Base-by-base conservation (phyloP, 495 filamentous ascomycete species). In the Hypoxylon rickii region DNA sequence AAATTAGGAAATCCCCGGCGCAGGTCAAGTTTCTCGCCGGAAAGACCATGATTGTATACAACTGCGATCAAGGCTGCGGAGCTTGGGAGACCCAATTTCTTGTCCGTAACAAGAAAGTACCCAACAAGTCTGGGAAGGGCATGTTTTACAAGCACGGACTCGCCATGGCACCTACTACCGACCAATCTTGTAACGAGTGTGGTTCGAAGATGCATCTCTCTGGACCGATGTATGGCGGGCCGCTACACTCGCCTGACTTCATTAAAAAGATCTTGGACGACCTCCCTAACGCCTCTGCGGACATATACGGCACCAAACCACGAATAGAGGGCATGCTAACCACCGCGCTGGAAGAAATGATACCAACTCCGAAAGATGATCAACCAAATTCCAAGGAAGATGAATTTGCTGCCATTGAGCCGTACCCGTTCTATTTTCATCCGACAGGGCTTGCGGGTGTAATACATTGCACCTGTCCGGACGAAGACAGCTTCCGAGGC, bases 161-260 rank as follows among this genome's bases (percentile, higher is more conserved):
- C 16, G 81, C 86, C 1, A 75, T 85, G 57, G 92, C 76, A 1
- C 91, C 95, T 0, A 78, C 79, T 0, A 70, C 81, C 7, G 74
- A 75, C 21, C 73, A 74, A 3, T 56, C 73, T 11, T 98, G 94
- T 66, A 79, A 85, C 18, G 90, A 97, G 70, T 98, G 94, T 63
- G 89, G 86, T 6, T 84, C 82, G 54, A 92, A 89, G 51, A 95
- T 88, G 63, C 94, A 96, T 66, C 71, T 97, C 13, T 85, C 83
- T 1, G 94, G 94, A 0, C 94, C 94, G 0, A 96, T 98, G 92
- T 98, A 90, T 78, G 93, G 81, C 40, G 94, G 94, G 2, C 89
- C 87, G 7, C 74, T 98, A 6, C 94, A 97, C 66, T 92, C 91
- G 41, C 73, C 83, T 6, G 78, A 82, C 3, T 98, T 96, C 61